A percentile compares a stretch with the other conserved stretches of the same genome.
Conservation (phyloP, 257 asterid genomes). For the Primulina huaijiensis region DNA sequence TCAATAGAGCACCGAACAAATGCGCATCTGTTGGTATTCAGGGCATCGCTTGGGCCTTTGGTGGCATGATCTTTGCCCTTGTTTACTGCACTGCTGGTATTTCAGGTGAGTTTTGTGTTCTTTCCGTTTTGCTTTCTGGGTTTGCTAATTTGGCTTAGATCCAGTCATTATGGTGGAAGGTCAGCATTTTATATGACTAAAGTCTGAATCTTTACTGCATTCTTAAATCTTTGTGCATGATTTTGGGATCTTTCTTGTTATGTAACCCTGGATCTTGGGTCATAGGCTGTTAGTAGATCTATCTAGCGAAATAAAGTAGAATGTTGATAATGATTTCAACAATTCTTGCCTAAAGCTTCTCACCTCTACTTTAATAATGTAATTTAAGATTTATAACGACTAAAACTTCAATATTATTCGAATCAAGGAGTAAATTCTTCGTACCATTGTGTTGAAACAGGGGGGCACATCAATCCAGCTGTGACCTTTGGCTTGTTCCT, state of each 20-base stretch:
- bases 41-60: conserved; percentile 58
- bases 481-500: conserved; percentile 52
- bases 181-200: neutral
- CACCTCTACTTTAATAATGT: neutral
- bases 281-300: neutral
- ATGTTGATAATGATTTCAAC: neutral
- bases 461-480: conserved; percentile 60
- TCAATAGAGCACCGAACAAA: conserved; percentile 31
- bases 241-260: neutral
- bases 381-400: neutral
- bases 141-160: neutral
- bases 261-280: conserved; percentile 10
- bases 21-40: conserved; percentile 52
- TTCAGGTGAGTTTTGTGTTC: conserved; percentile 32
- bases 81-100: conserved; percentile 58
- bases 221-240: neutral
- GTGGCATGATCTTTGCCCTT: conserved; percentile 58
- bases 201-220: neutral
- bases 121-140: neutral
- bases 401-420: neutral
- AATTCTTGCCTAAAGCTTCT: neutral
- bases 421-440: neutral
- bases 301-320: neutral
- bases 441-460: conserved; percentile 26
- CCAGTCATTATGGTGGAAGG: neutral